Conservation (phyloP, 2,329 filamentous ascomycete species). For the Ophiostoma fasciatum region DNA sequence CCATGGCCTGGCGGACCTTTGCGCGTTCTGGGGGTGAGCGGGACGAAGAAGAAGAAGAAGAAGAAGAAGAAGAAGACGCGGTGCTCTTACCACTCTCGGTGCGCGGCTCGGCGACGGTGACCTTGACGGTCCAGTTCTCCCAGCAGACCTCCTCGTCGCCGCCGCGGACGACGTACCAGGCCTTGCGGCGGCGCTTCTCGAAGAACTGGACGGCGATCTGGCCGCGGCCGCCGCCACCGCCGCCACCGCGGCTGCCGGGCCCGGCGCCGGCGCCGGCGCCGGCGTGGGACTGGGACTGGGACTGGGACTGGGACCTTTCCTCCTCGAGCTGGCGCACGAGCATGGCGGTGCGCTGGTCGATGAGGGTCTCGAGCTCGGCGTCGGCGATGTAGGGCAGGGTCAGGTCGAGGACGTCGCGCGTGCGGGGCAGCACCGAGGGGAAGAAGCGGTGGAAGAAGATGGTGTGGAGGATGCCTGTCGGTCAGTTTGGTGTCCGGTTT, state of each 20-base stretch:
- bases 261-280: conserved; percentile 44
- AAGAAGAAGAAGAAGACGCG: conserved; percentile 1
- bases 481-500: no score
- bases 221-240: conserved; percentile 47
- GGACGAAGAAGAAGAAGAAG: background rate
- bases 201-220: conserved; percentile 85
- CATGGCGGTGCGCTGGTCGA: conserved; percentile 70
- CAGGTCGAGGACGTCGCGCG: conserved; percentile 79
- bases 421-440: conserved; percentile 65
- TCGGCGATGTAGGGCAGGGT: conserved; percentile 83
- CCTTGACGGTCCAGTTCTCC: conserved; percentile 90
- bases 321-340: conserved; percentile 64
- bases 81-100: conserved; percentile 76
- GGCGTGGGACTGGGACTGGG: background rate
- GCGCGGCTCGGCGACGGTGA: conserved; percentile 79
- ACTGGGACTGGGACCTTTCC: conserved; percentile 23
- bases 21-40: conserved; percentile 47
- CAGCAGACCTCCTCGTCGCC: conserved; percentile 87
- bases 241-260: conserved; percentile 27
- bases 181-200: conserved; percentile 75
- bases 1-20: conserved; percentile 83
- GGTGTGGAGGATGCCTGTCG: conserved; percentile 83
- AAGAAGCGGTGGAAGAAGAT: conserved; percentile 99
- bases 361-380: conserved; percentile 80
- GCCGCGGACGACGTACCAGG: conserved; percentile 52